These are phyloP conservation scores for Colletotrichum sp. DNA, from an alignment of 2,329 filamentous ascomycete genomes.

Conservation along the genomic window DNA sequence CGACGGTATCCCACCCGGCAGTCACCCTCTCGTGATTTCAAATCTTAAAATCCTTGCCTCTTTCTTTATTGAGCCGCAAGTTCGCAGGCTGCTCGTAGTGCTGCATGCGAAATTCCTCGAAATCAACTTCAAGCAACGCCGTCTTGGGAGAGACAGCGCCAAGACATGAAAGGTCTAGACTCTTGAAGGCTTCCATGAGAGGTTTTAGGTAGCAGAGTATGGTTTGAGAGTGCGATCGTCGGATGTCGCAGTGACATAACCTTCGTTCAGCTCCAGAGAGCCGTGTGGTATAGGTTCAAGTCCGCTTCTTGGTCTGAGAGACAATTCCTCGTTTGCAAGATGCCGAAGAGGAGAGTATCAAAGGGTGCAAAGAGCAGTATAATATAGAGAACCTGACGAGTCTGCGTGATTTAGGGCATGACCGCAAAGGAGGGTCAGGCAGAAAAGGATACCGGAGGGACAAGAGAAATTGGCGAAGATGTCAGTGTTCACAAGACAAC, in stretches of 20 bases:
- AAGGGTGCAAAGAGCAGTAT: too few species aligned
- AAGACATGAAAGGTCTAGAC: neutral
- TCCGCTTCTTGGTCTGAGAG: neutral
- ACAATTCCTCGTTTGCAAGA: neutral
- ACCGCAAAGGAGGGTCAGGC: fast-evolving
- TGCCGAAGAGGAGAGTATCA: fast-evolving
- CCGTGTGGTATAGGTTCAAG: fast-evolving
- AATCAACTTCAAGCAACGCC: neutral
- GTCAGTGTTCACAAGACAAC: fast-evolving
- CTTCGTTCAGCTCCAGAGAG: neutral
- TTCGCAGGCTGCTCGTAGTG: fast-evolving
- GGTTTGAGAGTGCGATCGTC: neutral
- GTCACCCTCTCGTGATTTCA: neutral
- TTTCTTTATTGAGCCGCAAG: neutral
- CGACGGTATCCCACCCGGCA: neutral
- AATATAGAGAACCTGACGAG: too few species aligned
- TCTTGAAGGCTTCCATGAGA: neutral
- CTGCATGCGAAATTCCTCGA: neutral
- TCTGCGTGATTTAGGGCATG: too few species aligned
- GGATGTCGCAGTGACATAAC: neutral
- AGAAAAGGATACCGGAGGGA: too few species aligned
- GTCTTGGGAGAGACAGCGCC: fast-evolving
- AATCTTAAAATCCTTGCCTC: neutral
- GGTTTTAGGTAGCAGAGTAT: neutral
- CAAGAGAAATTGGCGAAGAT: fast-evolving